Base-by-base conservation (phyloP, 164 flowering plant genomes). In the Malania oleifera region DNA sequence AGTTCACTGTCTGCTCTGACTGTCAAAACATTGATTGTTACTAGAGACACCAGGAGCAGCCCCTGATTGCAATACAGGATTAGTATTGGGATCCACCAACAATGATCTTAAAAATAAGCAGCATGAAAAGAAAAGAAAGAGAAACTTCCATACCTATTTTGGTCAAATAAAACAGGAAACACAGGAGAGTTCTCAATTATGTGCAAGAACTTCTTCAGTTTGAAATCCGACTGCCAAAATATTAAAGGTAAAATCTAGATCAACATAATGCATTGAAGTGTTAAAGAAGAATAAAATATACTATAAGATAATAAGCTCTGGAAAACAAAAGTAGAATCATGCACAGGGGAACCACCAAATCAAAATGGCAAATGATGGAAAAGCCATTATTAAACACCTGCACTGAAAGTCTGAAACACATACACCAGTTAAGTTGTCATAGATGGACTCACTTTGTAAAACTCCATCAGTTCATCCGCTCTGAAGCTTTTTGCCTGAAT, bases 131-230 rank as follows among this genome's bases (percentile, higher is more conserved):
- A 4, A 31, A 31, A n/a, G 17, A 29, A 40, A 49, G 3, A 26
- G 20, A 13, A 44, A 44, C 1, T 17, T 44, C 2, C 47, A 23
- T 77, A 93, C 99, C 99, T 88, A 51, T 84, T 83, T 20, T 57
- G 22, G 54, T 95, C 97, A 75, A 79, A 88, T 68, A 95, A 68
- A 40, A 91, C 83, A 9, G 99, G 99, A 62, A 64, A 95, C 24
- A 91, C 91, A 0, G 93, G 84, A 18, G 97, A 90, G 25, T 78
- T 64, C 78, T 86, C 97, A 68, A 91, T 86, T 60, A 95, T 91
- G 69, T 86, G 99, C 80, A 95, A 70, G 74, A 80, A 91, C 65
- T 91, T 95, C 86, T 87, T 95, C 84, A 95, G 64, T 59, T 95
- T 91, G 78, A 84, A 45, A 78, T 95, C 99, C 34, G 86, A 82